Conservation (phyloP, 495 filamentous ascomycete species). For the Tuber magnatum region DNA sequence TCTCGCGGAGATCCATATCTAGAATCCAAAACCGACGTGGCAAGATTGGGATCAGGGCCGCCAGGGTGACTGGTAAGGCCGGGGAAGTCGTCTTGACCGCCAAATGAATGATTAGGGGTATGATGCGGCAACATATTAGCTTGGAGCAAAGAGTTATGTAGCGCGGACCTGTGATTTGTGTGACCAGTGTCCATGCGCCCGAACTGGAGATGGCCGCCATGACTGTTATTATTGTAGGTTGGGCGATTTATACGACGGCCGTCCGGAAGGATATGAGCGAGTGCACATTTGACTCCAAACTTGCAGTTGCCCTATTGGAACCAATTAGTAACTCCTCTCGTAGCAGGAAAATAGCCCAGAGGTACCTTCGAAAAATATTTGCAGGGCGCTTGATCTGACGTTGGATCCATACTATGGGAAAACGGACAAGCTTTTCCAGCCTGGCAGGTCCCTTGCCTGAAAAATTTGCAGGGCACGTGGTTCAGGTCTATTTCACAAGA, state of each 20-base stretch:
- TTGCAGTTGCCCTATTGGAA: conserved; percentile 85
- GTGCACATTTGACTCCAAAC: conserved; percentile 93
- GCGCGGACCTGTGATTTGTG: conserved; percentile 58
- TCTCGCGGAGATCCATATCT: conserved; percentile 84
- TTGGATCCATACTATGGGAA: conserved; percentile 75
- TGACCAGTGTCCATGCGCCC: conserved; percentile 38
- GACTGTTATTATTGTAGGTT: conserved; percentile 40
- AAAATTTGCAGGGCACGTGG: conserved; percentile 99
- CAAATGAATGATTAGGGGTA: conserved; percentile 41
- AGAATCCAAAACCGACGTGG: conserved; percentile 61
- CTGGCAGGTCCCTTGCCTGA: conserved; percentile 89
- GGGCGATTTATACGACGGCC: conserved; percentile 77
- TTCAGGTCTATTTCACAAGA: conserved; percentile 63
- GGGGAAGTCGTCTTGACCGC: conserved; percentile 45
- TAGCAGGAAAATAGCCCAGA: conserved; percentile 12
- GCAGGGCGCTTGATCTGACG: conserved; percentile 76
- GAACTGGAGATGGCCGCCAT: conserved; percentile 46
- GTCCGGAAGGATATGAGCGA: conserved; percentile 89
- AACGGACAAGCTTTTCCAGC: conserved; percentile 94
- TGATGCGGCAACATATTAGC: conserved; percentile 52
- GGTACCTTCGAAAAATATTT: conserved; percentile 97
- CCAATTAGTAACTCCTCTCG: conserved; percentile 17
- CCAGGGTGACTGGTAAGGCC: conserved; percentile 42
- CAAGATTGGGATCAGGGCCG: neutral
- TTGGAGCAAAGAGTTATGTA: conserved; percentile 75